phyloP scores from a whole-genome alignment of 176 grass and related monocot species.

The Bonia amplexicaulis region DNA sequence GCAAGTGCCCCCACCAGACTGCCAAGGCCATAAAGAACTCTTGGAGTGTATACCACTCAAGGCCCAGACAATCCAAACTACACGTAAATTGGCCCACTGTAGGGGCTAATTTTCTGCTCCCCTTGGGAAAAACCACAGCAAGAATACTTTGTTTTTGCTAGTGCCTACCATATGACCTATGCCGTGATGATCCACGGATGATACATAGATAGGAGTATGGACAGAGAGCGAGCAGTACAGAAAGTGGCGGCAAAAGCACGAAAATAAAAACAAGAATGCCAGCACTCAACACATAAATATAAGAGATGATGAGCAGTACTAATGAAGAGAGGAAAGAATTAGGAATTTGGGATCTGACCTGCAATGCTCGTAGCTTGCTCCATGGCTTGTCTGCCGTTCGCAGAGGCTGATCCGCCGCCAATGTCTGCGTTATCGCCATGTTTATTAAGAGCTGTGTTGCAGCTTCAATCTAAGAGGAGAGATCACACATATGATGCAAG shows the following conservation, averaged over 20 bases:
- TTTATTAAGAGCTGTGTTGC: conserved; percentile 12
- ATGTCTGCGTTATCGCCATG: not conserved
- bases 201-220: conserved; percentile 11
- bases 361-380: conserved; percentile 12
- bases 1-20: conserved; percentile 47
- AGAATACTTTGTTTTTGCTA: not conserved
- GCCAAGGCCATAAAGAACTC: conserved; percentile 57
- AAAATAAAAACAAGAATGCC: conserved; percentile 30
- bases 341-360: conserved; percentile 66
- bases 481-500: conserved; percentile 24
- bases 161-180: not conserved
- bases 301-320: conserved; percentile 9
- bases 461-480: conserved; percentile 25
- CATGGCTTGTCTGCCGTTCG: not conserved
- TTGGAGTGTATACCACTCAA: conserved; percentile 51
- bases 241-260: conserved; percentile 16
- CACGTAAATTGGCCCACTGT: conserved; percentile 39
- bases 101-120: conserved; percentile 30
- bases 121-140: conserved; percentile 25
- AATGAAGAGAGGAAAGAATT: not conserved
- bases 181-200: conserved; percentile 5
- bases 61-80: conserved; percentile 52
- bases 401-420: not conserved
- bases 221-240: not conserved
- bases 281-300: conserved; percentile 3